Percentiles rank a stretch among this genome's conserved stretches.
phyloP scores from a whole-genome alignment of 495 filamentous ascomycete species.

The Penicillium soppii region DNA sequence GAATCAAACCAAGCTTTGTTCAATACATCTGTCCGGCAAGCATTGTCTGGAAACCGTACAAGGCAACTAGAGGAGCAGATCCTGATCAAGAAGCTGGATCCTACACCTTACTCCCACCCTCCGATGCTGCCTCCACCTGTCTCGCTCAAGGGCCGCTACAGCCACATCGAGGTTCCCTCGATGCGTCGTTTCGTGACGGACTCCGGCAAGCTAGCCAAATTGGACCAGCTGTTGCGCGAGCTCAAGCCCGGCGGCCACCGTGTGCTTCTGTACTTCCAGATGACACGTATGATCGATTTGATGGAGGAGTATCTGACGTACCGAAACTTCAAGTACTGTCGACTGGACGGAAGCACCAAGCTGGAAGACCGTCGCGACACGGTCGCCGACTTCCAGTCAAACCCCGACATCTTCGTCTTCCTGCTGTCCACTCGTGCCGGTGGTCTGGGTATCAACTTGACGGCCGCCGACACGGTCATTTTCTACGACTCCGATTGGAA shows the following conservation, averaged over 20 bases:
- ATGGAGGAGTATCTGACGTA: conserved; percentile 99
- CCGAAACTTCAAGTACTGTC: conserved; percentile 97
- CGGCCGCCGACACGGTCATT: conserved; percentile 89
- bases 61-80: conserved; percentile 69
- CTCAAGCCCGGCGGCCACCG: conserved; percentile 92
- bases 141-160: conserved; percentile 78
- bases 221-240: conserved; percentile 81
- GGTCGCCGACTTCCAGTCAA: conserved; percentile 92
- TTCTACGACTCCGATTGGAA: conserved; percentile 99
- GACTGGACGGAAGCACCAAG: conserved; percentile 96
- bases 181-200: conserved; percentile 99
- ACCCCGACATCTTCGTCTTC: conserved; percentile 94
- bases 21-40: conserved; percentile 70
- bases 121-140: conserved; percentile 71
- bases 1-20: conserved; percentile 79
- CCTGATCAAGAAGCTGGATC: conserved; percentile 65
- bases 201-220: conserved; percentile 89
- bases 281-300: conserved; percentile 99
- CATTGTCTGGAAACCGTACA: conserved; percentile 63
- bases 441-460: conserved; percentile 97
- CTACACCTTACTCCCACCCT: conserved; percentile 58
- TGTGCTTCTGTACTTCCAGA: conserved; percentile 99
- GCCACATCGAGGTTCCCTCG: conserved; percentile 89
- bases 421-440: conserved; percentile 92
- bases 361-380: conserved; percentile 96